Evolutionary conservation across 2,329 filamentous ascomycete genomes (phyloP).

Genomic region (Aspergillus sp.): DNA sequence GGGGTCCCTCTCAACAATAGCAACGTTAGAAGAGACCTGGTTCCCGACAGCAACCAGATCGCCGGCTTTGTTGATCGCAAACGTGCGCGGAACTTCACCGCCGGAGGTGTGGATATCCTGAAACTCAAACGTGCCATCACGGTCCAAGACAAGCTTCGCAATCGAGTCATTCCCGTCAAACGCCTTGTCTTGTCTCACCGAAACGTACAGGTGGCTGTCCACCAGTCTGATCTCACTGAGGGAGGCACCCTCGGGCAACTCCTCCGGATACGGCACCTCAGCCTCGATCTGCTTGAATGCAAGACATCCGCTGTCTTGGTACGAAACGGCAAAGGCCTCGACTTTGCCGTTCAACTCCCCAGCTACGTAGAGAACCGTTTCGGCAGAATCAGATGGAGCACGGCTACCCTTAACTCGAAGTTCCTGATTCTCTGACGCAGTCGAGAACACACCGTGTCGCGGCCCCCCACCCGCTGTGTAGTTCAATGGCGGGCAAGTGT

Average conservation of each 20-base stretch:
- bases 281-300: conserved; percentile 25
- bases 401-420: not conserved
- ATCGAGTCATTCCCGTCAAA: conserved; percentile 33
- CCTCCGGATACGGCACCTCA: conserved; percentile 27
- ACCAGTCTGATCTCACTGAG: conserved; percentile 27
- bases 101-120: conserved; percentile 62
- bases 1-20: conserved; percentile 61
- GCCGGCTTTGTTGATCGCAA: conserved; percentile 65
- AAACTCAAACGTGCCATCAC: conserved; percentile 61
- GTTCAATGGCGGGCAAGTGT: conserved; percentile 44
- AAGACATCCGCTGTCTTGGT: conserved; percentile 28
- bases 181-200: conserved; percentile 30
- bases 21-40: conserved; percentile 61
- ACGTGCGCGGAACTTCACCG: conserved; percentile 66
- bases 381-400: not conserved
- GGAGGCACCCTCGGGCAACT: conserved; percentile 28
- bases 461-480: conserved; percentile 59
- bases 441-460: conserved; percentile 62
- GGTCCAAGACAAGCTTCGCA: conserved; percentile 34
- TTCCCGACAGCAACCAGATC: conserved; percentile 65
- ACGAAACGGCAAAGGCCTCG: conserved; percentile 45
- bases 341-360: conserved; percentile 59
- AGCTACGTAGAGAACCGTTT: conserved; percentile 45
- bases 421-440: conserved; percentile 7
- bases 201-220: conserved; percentile 29